Percentiles rank a stretch among this genome's conserved stretches.
phyloP scores from a whole-genome alignment of 2,329 filamentous ascomycete species.

The Epichloe aotearoae region DNA sequence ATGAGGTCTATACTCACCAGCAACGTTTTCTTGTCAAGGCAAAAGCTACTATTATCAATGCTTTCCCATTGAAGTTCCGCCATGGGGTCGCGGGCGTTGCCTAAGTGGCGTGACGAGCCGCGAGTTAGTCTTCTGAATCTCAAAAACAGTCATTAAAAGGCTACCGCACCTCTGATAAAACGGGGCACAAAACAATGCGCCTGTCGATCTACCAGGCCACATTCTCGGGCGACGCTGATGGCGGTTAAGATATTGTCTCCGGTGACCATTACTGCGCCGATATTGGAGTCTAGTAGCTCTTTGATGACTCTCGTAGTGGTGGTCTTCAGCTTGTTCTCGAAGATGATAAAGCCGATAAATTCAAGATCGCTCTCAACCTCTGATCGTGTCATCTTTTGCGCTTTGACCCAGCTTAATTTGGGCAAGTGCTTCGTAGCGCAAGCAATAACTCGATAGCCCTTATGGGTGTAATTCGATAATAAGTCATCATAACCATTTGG shows the following conservation, averaged over 20 bases:
- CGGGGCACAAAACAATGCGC: slow-evolving; percentile 89
- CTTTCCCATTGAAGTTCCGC: slow-evolving; percentile 79
- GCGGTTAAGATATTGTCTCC: slow-evolving; percentile 96
- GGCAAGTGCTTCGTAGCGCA: slow-evolving; percentile 82
- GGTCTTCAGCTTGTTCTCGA: slow-evolving; percentile 95
- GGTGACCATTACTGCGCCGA: slow-evolving; percentile 89
- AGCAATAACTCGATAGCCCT: slow-evolving; percentile 91
- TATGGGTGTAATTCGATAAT: slow-evolving; percentile 81
- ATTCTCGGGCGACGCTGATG: slow-evolving; percentile 88
- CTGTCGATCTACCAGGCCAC: slow-evolving; percentile 63
- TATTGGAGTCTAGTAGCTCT: slow-evolving; percentile 70
- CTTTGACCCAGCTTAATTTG: slow-evolving; percentile 84
- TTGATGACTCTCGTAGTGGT: slow-evolving; percentile 69
- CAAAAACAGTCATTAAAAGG: neutral
- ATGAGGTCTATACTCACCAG: slow-evolving; percentile 30
- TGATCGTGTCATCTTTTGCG: slow-evolving; percentile 80
- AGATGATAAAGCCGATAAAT: slow-evolving; percentile 93
- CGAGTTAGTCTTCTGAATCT: neutral
- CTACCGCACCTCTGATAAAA: slow-evolving; percentile 54
- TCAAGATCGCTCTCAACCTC: slow-evolving; percentile 75
- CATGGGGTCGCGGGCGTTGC: slow-evolving; percentile 59
- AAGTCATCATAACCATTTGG: slow-evolving; percentile 84
- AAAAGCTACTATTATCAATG: slow-evolving; percentile 72
- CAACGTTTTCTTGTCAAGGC: slow-evolving; percentile 67
- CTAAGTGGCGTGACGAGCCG: slow-evolving; percentile 19